A percentile compares a stretch with the other conserved stretches of the same genome.
phyloP scores from a whole-genome alignment of 192 early-diverging fungal species.

The Lobosporangium transversale region DNA sequence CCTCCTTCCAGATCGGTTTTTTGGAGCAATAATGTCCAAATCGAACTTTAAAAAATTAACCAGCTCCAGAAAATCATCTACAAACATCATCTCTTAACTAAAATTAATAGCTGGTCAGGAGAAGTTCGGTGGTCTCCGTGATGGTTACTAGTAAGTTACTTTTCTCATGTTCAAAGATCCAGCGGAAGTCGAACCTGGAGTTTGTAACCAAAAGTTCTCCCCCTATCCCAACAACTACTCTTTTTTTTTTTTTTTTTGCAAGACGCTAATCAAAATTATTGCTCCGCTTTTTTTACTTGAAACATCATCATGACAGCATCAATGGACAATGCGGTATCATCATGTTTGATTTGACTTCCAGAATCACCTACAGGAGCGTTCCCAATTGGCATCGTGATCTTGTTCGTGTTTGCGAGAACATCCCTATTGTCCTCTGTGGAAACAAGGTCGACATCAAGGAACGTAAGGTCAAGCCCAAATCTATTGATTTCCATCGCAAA shows the following conservation, averaged over 20 bases:
- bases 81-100: not conserved
- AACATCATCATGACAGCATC: slow-evolving; percentile 67
- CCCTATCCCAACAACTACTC: too few species aligned
- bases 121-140: slow-evolving; percentile 99
- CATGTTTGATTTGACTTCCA: slow-evolving; percentile 99
- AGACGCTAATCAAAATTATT: not conserved
- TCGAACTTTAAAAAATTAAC: too few species aligned
- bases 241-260: not conserved
- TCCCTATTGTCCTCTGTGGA: slow-evolving; percentile 99
- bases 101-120: slow-evolving; percentile 86
- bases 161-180: not conserved
- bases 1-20: too few species aligned
- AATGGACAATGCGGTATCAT: slow-evolving; percentile 99
- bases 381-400: slow-evolving; percentile 99
- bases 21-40: too few species aligned
- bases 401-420: slow-evolving; percentile 99
- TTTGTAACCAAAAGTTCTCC: too few species aligned
- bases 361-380: slow-evolving; percentile 99
- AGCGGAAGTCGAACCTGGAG: not conserved
- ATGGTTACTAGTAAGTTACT: slow-evolving; percentile 92
- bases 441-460: slow-evolving; percentile 99
- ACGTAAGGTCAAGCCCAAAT: slow-evolving; percentile 99
- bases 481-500: slow-evolving; percentile 99
- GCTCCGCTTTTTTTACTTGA: not conserved
- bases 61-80: not conserved